phyloP scores from a whole-genome alignment of 1,139 yeast genomes.

The Saccharomyces hybrid region DNA sequence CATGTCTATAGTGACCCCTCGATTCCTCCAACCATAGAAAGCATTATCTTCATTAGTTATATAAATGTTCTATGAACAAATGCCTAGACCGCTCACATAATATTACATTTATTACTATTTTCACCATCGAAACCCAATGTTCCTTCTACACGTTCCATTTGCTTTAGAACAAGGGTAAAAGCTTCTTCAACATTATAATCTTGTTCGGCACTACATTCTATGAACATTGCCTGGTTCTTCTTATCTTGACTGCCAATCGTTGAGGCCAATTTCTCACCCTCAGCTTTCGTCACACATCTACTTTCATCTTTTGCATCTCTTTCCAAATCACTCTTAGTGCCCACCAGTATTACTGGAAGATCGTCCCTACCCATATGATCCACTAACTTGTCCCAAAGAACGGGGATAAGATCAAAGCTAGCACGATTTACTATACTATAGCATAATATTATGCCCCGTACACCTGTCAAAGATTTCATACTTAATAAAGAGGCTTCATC shows the following conservation, averaged over 20 bases:
- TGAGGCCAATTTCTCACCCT: conserved; percentile 55
- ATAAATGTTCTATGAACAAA: too few species aligned
- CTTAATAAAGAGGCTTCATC: conserved; percentile 82
- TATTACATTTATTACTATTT: conserved; percentile 3
- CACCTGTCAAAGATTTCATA: conserved; percentile 75
- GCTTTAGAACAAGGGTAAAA: conserved; percentile 59
- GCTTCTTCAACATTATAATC: conserved; percentile 59
- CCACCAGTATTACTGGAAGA: conserved; percentile 75
- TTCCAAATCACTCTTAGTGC: conserved; percentile 71
- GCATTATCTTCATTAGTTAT: too few species aligned
- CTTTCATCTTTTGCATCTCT: conserved; percentile 30
- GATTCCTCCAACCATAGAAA: too few species aligned
- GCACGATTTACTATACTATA: conserved; percentile 75
- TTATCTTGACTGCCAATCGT: conserved; percentile 19
- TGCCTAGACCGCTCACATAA: too few species aligned
- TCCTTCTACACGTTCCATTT: conserved; percentile 34
- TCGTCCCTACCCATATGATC: conserved; percentile 58
- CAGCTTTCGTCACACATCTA: conserved; percentile 56
- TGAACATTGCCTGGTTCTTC: conserved; percentile 54
- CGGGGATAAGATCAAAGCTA: conserved; percentile 69
- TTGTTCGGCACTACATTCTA: conserved; percentile 74
- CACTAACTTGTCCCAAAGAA: conserved; percentile 77
- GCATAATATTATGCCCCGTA: conserved; percentile 77
- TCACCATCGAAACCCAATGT: conserved; percentile 1
- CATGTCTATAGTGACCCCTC: too few species aligned